A percentile compares a stretch with the other conserved stretches of the same genome.
These are phyloP conservation scores for Trichoderma reesei DNA, from an alignment of 495 filamentous ascomycete species.

Conservation along the genomic window DNA sequence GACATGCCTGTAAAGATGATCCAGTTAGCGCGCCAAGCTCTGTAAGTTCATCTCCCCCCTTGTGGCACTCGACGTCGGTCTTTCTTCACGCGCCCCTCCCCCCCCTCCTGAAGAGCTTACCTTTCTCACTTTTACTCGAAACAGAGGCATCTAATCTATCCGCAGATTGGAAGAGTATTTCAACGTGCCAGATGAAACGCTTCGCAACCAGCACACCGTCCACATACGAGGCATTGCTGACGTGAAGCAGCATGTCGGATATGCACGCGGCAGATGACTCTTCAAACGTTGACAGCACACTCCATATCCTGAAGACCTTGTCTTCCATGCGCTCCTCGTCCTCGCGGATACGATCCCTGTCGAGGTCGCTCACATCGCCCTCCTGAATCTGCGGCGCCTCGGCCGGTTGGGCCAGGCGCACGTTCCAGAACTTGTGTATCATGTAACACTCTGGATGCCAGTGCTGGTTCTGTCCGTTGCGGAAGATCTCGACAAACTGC, in stretches of 20 bases:
- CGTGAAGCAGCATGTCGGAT: constrained; percentile 97
- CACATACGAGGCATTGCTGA: constrained; percentile 94
- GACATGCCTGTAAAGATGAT: constrained; percentile 52
- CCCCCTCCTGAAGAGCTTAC: constrained; percentile 29
- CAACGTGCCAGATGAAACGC: constrained; percentile 91
- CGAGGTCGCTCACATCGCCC: constrained; percentile 32
- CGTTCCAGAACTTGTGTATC: constrained; percentile 99
- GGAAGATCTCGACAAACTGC: constrained; percentile 97
- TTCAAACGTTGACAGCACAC: constrained; percentile 91
- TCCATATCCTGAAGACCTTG: constrained; percentile 98
- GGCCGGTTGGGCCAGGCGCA: constrained; percentile 57
- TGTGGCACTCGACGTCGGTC: background rate
- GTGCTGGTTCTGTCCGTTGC: constrained; percentile 95
- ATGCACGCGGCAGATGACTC: constrained; percentile 97
- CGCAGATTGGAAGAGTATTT: constrained; percentile 81
- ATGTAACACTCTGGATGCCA: constrained; percentile 99
- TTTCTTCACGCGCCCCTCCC: background rate
- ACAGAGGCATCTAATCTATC: constrained; percentile 73
- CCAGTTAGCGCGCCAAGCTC: constrained; percentile 13
- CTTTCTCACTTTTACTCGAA: constrained; percentile 59
- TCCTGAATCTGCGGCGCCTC: constrained; percentile 15
- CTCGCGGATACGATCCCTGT: constrained; percentile 62
- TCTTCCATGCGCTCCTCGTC: constrained; percentile 94
- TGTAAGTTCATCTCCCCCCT: background rate
- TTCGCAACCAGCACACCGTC: constrained; percentile 95